Conservation (phyloP, 2,329 filamentous ascomycete species). For the Zymoseptoria ardabiliae region DNA sequence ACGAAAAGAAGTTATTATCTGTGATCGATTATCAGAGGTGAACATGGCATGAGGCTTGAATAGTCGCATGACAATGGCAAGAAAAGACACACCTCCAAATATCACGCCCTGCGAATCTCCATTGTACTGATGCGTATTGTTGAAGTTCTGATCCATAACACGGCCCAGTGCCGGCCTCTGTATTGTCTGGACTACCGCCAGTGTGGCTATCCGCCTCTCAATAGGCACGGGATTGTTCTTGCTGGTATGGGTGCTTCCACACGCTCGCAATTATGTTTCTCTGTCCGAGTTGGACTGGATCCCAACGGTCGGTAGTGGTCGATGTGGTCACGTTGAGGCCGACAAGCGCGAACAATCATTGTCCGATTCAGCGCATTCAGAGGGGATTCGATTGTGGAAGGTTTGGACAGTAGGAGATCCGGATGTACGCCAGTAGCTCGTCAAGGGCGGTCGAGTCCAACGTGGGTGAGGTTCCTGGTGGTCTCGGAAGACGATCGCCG, state of each 20-base stretch:
- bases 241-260: not conserved
- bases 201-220: not conserved
- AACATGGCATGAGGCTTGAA: not conserved
- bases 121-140: not conserved
- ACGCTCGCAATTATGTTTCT: not conserved
- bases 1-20: constrained; percentile 1
- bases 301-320: not conserved
- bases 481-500: not conserved
- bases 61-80: not conserved
- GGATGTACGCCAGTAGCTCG: not conserved
- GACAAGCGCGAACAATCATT: not conserved
- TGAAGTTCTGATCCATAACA: not conserved
- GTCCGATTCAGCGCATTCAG: not conserved
- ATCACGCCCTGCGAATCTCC: not conserved
- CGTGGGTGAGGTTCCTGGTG: not conserved
- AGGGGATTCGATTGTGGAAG: not conserved
- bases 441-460: not conserved
- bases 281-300: not conserved
- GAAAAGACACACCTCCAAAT: not conserved
- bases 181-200: not conserved
- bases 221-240: not conserved
- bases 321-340: not conserved
- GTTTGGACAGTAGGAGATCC: not conserved
- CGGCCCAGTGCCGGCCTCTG: not conserved
- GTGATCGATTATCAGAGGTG: not conserved